A percentile compares a stretch with the other conserved stretches of the same genome.
Conservation (phyloP, 2,329 filamentous ascomycete species). For the Orbilia ellipsospora region DNA sequence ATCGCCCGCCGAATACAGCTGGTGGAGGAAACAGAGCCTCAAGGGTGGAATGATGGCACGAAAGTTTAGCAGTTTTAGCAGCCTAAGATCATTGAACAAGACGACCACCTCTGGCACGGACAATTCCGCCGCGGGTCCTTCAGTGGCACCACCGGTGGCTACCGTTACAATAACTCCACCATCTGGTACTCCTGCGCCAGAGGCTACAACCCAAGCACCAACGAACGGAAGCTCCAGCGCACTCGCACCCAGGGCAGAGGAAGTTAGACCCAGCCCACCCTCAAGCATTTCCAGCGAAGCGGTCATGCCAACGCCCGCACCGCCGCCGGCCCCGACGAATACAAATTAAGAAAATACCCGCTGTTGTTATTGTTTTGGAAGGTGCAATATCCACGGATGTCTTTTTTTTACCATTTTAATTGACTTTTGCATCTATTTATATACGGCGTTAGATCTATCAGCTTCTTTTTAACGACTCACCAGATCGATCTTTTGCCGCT, state of each 20-base stretch:
- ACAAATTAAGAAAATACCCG: slow-evolving; percentile 35
- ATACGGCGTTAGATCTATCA: slow-evolving; percentile 11
- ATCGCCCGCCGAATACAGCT: slow-evolving; percentile 43
- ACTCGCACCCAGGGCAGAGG: slow-evolving; percentile 7
- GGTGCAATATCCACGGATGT: neutral
- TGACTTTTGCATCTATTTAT: slow-evolving; percentile 10
- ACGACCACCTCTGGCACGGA: slow-evolving; percentile 24
- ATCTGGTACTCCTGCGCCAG: slow-evolving; percentile 12
- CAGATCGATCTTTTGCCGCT: slow-evolving; percentile 14
- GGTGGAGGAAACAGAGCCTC: slow-evolving; percentile 50
- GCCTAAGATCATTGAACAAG: slow-evolving; percentile 21
- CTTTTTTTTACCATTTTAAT: neutral
- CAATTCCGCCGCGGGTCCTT: slow-evolving; percentile 6
- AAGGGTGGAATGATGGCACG: slow-evolving; percentile 36
- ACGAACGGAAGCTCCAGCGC: neutral
- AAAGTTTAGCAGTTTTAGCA: slow-evolving; percentile 48
- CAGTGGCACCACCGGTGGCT: slow-evolving; percentile 4
- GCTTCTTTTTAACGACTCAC: slow-evolving; percentile 8
- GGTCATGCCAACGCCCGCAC: slow-evolving; percentile 3
- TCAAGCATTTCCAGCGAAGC: slow-evolving; percentile 2
- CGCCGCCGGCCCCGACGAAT: slow-evolving; percentile 34
- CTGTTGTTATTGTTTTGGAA: slow-evolving; percentile 24
- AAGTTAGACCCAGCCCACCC: neutral
- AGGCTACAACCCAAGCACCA: neutral
- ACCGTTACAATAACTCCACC: slow-evolving; percentile 6